Evolutionary conservation across 2,329 filamentous ascomycete species (phyloP), one percentile per base, ranked within the genome.

Genomic region (Salinomyces thailandicus): DNA sequence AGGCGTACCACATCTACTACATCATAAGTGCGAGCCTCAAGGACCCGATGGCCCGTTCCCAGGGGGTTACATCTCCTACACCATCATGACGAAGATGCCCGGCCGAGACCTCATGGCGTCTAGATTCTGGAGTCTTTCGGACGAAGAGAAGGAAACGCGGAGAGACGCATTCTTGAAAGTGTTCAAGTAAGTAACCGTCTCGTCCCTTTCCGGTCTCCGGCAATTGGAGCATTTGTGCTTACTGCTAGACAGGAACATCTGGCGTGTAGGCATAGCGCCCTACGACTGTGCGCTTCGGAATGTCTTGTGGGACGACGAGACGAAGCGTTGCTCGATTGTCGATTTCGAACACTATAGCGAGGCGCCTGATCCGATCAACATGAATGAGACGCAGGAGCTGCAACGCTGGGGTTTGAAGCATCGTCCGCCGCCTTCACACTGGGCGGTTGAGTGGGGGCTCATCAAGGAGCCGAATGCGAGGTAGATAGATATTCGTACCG

Each of bases 251-350:
- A 54, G 50, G 15, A 29, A 37, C 6, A 41, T 56, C 5, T 53
- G 51, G 47, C 34, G 31, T 8, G 27, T 52, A 3, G 50, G 49
- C 6, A 45, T 55, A 28, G 49, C 52, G 27, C 53, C 53, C 5
- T 49, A 49, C 30, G 53, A 57, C 35, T 51, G 50, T 42, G 53
- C 52, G 4, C 34, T 57, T 12, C 38, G 53, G 5, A 57, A 57
- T 28, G 45, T 57, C 14, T 26, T 57, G 14, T 57, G 52, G 51
- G 48, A 54, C 17, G 11, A 27, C 4, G 39, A 42, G 24, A 48
- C 39, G 7, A 36, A 39, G 37, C 39, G 12, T 13, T 33, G 49
- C 33, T 48, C 46, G 5, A 38, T 57, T 5, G 49, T 57, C n/a
- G 53, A 57, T 19, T 55, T 57, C 29, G 53, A 57, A 38, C 49